These are phyloP conservation scores for Phytophthora brassicae DNA, from an alignment of 352 stramenopile species.

Conservation along the genomic window DNA sequence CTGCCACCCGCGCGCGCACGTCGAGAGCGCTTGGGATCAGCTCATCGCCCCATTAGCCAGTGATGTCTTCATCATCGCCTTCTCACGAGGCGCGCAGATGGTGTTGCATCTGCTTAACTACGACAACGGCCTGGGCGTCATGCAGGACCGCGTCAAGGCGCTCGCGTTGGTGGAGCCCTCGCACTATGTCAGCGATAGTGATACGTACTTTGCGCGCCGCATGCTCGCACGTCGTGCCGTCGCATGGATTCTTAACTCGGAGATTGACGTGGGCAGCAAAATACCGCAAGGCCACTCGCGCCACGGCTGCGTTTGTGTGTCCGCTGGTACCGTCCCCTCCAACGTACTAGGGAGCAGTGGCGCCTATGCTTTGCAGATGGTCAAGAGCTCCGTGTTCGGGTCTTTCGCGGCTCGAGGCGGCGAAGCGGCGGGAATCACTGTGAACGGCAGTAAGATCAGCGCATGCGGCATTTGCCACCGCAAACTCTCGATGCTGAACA, in stretches of 20 bases:
- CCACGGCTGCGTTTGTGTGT: conserved; percentile 82
- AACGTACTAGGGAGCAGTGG: conserved; percentile 72
- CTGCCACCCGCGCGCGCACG: conserved; percentile 70
- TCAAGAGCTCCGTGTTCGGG: conserved; percentile 84
- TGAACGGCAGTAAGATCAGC: conserved; percentile 75
- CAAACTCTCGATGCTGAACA: conserved; percentile 78
- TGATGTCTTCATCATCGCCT: conserved; percentile 80
- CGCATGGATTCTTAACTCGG: conserved; percentile 72
- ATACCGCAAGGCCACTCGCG: conserved; percentile 69
- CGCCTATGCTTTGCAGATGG: conserved; percentile 79
- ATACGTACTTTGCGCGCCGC: conserved; percentile 76
- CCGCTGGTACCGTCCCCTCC: conserved; percentile 65
- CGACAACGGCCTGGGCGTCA: conserved; percentile 74
- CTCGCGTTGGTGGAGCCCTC: conserved; percentile 80
- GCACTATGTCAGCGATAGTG: conserved; percentile 73
- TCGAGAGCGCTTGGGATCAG: conserved; percentile 81
- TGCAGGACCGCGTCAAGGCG: conserved; percentile 82
- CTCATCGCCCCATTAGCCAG: conserved; percentile 63
- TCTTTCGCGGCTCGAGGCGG: conserved; percentile 74
- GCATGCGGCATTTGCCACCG: conserved; percentile 82
- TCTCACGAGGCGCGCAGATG: conserved; percentile 73
- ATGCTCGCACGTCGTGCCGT: conserved; percentile 70
- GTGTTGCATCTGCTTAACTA: conserved; percentile 82
- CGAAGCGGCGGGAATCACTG: conserved; percentile 66
- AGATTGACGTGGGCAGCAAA: conserved; percentile 75